Evolutionary conservation across 805 yeast genomes (phyloP).

Genomic region (Kluyveromyces nonfermentans): DNA sequence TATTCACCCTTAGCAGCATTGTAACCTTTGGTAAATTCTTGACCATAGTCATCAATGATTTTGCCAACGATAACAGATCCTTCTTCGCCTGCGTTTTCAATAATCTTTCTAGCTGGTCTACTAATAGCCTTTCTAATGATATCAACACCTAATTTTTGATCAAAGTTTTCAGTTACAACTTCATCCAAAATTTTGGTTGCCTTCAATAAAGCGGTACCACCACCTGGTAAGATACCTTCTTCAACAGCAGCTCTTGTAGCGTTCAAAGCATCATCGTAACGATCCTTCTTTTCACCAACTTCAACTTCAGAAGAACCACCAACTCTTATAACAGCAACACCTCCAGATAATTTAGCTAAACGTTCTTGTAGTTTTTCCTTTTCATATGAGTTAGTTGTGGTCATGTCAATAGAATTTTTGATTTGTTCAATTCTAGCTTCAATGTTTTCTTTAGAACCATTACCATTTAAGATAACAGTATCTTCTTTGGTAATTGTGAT

Average conservation of each 20-base stretch:
- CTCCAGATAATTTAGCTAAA: conserved; percentile 92
- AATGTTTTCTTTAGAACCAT: conserved; percentile 74
- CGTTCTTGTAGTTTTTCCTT: conserved; percentile 95
- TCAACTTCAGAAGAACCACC: conserved; percentile 97
- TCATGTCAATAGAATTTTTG: conserved; percentile 66
- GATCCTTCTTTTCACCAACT: conserved; percentile 98
- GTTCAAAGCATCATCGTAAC: conserved; percentile 96
- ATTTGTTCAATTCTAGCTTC: conserved; percentile 89
- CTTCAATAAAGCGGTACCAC: conserved; percentile 96
- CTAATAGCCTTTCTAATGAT: conserved; percentile 88
- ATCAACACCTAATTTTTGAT: conserved; percentile 92
- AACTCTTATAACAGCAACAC: conserved; percentile 96
- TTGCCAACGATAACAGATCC: conserved; percentile 95
- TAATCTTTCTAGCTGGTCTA: conserved; percentile 91
- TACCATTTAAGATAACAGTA: conserved; percentile 88
- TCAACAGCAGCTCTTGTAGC: conserved; percentile 99
- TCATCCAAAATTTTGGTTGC: conserved; percentile 69
- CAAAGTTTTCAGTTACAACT: conserved; percentile 77
- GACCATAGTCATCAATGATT: conserved; percentile 44
- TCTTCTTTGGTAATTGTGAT: conserved; percentile 92
- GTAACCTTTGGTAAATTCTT: conserved; percentile 81
- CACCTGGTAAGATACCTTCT: conserved; percentile 98
- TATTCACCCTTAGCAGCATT: conserved; percentile 88
- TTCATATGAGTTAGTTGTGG: conserved; percentile 77
- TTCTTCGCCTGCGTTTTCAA: conserved; percentile 96